A percentile compares a stretch with the other conserved stretches of the same genome.
These are phyloP conservation scores for Dryadomyces quercivorus DNA, from an alignment of 2,329 filamentous ascomycete genomes.

Conservation along the genomic window DNA sequence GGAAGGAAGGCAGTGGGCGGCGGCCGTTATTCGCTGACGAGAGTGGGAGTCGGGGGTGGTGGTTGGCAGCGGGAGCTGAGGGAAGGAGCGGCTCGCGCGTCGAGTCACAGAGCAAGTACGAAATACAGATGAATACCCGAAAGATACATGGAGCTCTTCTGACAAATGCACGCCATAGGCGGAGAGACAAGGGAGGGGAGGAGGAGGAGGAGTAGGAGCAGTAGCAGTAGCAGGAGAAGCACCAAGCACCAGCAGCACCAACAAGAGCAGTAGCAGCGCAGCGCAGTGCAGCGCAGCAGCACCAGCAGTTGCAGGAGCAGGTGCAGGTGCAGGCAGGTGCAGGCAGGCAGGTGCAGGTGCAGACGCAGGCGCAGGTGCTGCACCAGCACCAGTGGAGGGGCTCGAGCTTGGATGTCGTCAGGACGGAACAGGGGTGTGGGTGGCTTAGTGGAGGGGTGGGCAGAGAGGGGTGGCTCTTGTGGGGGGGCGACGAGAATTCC, in stretches of 20 bases:
- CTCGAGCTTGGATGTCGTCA: slow-evolving; percentile 11
- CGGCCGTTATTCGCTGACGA: not conserved
- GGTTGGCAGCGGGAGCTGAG: too few species aligned
- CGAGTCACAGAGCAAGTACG: too few species aligned
- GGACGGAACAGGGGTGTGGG: slow-evolving; percentile 7
- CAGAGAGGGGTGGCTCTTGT: slow-evolving; percentile 1
- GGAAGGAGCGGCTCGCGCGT: too few species aligned
- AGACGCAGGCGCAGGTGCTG: not conserved
- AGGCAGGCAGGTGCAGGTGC: not conserved
- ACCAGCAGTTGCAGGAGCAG: not conserved
- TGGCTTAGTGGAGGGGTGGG: slow-evolving; percentile 7
- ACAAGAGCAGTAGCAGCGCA: not conserved
- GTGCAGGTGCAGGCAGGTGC: not conserved
- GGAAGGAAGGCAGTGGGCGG: not conserved
- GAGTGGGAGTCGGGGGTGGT: too few species aligned
- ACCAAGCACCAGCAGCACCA: too few species aligned
- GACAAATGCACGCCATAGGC: not conserved
- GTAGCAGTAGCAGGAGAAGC: too few species aligned
- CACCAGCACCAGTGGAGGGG: not conserved
- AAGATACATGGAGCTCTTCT: not conserved
- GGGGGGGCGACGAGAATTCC: not conserved
- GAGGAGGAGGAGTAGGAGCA: not conserved
- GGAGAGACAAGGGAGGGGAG: slow-evolving; percentile 1
- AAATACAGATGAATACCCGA: too few species aligned
- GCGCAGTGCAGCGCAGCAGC: too few species aligned